Base-by-base conservation (phyloP, 2,329 filamentous ascomycete genomes). In the Rutstroemia sp. region DNA sequence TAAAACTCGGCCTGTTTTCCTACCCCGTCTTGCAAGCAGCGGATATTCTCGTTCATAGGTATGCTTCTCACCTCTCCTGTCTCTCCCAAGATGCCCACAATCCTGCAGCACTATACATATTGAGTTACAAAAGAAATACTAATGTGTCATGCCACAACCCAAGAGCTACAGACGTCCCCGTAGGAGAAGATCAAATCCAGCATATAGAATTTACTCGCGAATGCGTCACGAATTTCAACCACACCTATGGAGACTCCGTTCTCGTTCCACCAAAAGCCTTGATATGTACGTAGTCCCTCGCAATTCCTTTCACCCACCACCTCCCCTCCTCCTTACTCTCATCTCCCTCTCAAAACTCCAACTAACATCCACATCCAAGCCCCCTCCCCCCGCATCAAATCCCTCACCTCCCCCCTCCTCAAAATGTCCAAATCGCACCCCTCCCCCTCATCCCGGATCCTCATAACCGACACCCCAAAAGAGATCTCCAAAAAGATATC, bases 21-120 rank as follows among this genome's bases (percentile, higher is more conserved):
- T 99, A 99, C 69, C 94, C 94, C 1, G 91, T 99, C 39, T 81
- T 99, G 1, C 92, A 96, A 73, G 92, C 94, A 19, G 94, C 94
- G 45, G 94, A 99, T 72, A 88, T 99, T 48, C 79, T 97, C 39
- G 81, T 97, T 7, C 92, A 96, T 69, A 77, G 85, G 82, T 87
- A 71, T 54, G 68, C 58, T 30, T 44, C 53, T 17, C 25, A 48
- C 45, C 6, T 3, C 30, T 23, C 21, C 48, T 14, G 38, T 39
- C 1, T 52, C 40, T 8, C 6, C 25, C 5, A 6, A 27, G 1
- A 27, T 27, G 25, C 25, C 25, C 25, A 8, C 4, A 27, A 1
- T 7, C 7, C 25, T 27, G 25, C 30, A 10, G 3, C 6, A 48
- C 10, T 5, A 4, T 25, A 34, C 30, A 34, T 34, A 3, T 14